phyloP scores from a whole-genome alignment of 495 filamentous ascomycete genomes.

The Annulohypoxylon nitens region DNA sequence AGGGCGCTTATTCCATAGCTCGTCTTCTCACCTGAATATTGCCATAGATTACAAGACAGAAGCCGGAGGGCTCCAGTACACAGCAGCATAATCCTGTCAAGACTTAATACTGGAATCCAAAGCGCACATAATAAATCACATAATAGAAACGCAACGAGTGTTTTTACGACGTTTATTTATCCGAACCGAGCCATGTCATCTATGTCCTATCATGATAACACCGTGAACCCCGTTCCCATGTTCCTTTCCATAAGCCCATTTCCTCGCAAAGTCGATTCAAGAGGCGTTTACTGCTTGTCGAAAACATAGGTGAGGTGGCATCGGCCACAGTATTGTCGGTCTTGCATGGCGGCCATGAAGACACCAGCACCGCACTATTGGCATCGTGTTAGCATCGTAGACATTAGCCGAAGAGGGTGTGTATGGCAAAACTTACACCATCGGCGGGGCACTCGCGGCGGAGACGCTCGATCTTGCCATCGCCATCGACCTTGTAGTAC shows the following conservation, averaged over 20 bases:
- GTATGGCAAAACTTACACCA: conserved; percentile 72
- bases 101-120: neutral
- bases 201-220: conserved; percentile 42
- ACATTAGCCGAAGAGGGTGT: neutral
- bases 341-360: conserved; percentile 99
- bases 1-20: too few species aligned
- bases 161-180: conserved; percentile 41
- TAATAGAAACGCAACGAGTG: neutral
- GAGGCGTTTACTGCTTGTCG: conserved; percentile 74
- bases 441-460: conserved; percentile 94
- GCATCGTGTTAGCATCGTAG: conserved; percentile 41
- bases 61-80: neutral
- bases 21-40: too few species aligned
- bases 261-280: conserved; percentile 28
- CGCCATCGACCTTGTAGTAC: conserved; percentile 99
- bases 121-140: neutral
- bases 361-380: conserved; percentile 95
- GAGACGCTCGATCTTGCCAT: conserved; percentile 99
- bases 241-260: conserved; percentile 49
- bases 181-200: conserved; percentile 29
- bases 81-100: neutral
- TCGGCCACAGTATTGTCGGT: conserved; percentile 99
- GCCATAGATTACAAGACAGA: neutral
- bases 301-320: conserved; percentile 99
- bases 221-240: conserved; percentile 39